Evolutionary conservation across 768 basidiomycete genomes (phyloP).

Genomic region (Hortiboletus flavorubellus): DNA sequence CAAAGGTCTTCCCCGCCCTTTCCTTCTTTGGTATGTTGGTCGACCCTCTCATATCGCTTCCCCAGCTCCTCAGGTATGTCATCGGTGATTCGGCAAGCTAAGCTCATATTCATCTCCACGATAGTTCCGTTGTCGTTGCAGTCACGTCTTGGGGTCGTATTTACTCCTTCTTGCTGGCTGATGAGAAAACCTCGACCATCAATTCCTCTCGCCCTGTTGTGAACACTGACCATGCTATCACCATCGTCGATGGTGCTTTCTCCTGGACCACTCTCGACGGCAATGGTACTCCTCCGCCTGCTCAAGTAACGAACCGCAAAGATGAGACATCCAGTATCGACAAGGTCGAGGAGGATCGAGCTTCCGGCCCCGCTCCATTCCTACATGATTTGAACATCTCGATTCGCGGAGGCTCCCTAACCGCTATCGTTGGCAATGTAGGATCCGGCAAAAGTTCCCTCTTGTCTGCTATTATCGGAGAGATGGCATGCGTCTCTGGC

Average conservation of each 20-base stretch:
- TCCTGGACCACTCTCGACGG: slow-evolving; percentile 22
- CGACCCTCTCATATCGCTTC: slow-evolving; percentile 28
- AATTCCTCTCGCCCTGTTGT: not conserved
- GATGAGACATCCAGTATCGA: slow-evolving; percentile 8
- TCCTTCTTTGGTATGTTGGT: slow-evolving; percentile 33
- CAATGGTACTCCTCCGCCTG: not conserved
- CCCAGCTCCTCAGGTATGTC: slow-evolving; percentile 28
- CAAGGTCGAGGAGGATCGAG: slow-evolving; percentile 6
- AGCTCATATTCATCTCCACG: not conserved
- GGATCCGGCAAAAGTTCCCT: slow-evolving; percentile 30
- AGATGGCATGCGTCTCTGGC: slow-evolving; percentile 28
- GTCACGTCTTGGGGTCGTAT: slow-evolving; percentile 28
- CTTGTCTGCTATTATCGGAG: slow-evolving; percentile 29
- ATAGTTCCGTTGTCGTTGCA: slow-evolving; percentile 25
- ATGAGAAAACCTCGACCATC: slow-evolving; percentile 16
- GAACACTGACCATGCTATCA: slow-evolving; percentile 19
- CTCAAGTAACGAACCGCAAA: not conserved
- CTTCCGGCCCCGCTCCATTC: slow-evolving; percentile 12
- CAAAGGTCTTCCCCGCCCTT: slow-evolving; percentile 28
- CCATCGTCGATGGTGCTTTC: slow-evolving; percentile 20
- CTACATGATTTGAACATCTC: slow-evolving; percentile 21
- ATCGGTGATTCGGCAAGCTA: not conserved
- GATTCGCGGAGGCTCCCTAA: slow-evolving; percentile 22
- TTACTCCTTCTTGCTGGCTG: slow-evolving; percentile 27
- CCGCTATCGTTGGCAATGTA: slow-evolving; percentile 26